Evolutionary conservation across 1,139 yeast species (phyloP).

Genomic region (Kurtzmaniella quercitrusa): DNA sequence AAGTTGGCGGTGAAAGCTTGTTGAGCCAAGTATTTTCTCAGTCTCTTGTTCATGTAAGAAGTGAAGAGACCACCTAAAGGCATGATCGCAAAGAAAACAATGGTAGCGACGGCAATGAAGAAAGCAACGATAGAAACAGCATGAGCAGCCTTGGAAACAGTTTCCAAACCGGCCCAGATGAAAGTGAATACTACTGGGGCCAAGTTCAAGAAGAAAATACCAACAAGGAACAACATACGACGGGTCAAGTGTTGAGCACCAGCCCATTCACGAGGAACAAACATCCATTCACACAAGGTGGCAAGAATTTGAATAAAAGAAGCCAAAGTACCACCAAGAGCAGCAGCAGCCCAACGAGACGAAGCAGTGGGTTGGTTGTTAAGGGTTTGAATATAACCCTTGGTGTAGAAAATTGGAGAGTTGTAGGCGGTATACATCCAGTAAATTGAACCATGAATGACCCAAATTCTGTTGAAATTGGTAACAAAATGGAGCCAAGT

Average conservation of each 20-base stretch:
- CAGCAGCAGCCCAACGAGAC: conserved; percentile 88
- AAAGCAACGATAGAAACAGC: conserved; percentile 86
- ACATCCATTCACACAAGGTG: conserved; percentile 89
- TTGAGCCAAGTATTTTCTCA: conserved; percentile 87
- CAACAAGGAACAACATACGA: conserved; percentile 70
- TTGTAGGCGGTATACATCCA: conserved; percentile 96
- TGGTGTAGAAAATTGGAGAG: conserved; percentile 87
- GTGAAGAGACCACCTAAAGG: conserved; percentile 97
- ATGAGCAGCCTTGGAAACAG: conserved; percentile 69
- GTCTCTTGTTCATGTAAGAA: conserved; percentile 81
- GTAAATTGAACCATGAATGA: conserved; percentile 80
- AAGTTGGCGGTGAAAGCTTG: conserved; percentile 96
- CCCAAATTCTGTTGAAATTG: conserved; percentile 97
- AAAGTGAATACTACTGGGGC: conserved; percentile 86
- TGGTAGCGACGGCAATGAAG: conserved; percentile 80
- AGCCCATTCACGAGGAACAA: conserved; percentile 98
- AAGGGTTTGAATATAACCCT: conserved; percentile 74
- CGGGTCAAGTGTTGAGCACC: conserved; percentile 97
- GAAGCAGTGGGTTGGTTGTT: conserved; percentile 85
- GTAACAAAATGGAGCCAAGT: conserved; percentile 97
- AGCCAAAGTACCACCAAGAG: conserved; percentile 91
- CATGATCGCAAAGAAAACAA: conserved; percentile 86
- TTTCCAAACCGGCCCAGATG: conserved; percentile 70
- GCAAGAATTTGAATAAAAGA: conserved; percentile 77
- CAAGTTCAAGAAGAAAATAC: conserved; percentile 67